A percentile compares a stretch with the other conserved stretches of the same genome.
Evolutionary conservation across 768 basidiomycete genomes (phyloP).

Genomic region (Multifurca ochricompacta): DNA sequence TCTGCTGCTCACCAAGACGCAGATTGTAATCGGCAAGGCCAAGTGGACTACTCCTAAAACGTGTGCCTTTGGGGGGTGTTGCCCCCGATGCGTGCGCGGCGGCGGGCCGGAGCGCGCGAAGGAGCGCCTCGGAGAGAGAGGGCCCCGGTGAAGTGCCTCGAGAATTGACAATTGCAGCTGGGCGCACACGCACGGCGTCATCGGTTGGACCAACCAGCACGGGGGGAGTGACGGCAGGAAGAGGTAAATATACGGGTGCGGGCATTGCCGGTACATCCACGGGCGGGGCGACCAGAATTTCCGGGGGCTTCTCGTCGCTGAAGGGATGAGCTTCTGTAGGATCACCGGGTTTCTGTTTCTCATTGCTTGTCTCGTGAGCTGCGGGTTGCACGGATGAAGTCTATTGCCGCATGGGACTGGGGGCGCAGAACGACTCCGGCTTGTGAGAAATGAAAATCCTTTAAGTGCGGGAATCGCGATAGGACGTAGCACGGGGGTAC

Average conservation of each 20-base stretch:
- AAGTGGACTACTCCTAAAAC: conserved; percentile 72
- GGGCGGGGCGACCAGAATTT: background rate
- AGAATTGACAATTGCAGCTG: conserved; percentile 17
- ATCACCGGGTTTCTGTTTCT: conserved; percentile 1
- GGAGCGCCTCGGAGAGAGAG: conserved; percentile 61
- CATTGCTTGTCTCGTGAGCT: background rate
- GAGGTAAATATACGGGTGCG: background rate
- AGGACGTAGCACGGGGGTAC: conserved; percentile 9
- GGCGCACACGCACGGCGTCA: conserved; percentile 8
- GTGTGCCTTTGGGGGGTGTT: conserved; percentile 37
- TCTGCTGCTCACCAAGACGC: conserved; percentile 20
- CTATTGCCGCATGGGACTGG: conserved; percentile 16
- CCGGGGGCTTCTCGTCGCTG: background rate
- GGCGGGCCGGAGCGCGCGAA: conserved; percentile 50
- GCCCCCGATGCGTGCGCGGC: conserved; percentile 20
- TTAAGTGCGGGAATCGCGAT: conserved; percentile 17
- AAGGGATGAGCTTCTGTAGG: background rate
- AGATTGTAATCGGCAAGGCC: conserved; percentile 45
- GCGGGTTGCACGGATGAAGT: background rate
- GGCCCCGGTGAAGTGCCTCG: conserved; percentile 43
- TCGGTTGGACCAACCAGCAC: background rate
- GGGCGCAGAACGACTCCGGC: conserved; percentile 19
- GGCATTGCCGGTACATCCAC: conserved; percentile 4
- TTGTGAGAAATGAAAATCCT: conserved; percentile 19
- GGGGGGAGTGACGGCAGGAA: background rate